A percentile compares a stretch with the other conserved stretches of the same genome.
Evolutionary conservation across 495 filamentous ascomycete genomes (phyloP).

Genomic region (Penicillium roqueforti): DNA sequence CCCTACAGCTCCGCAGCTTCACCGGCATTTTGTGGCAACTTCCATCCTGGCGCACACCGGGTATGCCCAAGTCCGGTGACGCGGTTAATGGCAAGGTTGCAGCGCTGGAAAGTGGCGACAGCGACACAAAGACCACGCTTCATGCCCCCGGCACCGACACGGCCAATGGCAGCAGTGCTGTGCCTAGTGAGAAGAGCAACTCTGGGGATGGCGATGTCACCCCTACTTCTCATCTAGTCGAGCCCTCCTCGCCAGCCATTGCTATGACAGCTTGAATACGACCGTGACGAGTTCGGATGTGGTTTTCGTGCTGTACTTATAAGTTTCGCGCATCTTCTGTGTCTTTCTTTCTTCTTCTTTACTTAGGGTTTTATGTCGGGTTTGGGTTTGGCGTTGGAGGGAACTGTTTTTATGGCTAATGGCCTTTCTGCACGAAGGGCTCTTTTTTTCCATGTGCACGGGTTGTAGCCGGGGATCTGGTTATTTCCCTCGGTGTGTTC

Average conservation of each 20-base stretch:
- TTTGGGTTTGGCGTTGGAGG: not conserved
- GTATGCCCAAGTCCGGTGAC: constrained; percentile 36
- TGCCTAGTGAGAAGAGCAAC: constrained; percentile 67
- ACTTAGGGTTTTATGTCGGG: not conserved
- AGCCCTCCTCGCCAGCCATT: constrained; percentile 45
- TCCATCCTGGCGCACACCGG: constrained; percentile 76
- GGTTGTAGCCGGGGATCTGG: not conserved
- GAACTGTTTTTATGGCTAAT: not conserved
- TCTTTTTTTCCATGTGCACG: not conserved
- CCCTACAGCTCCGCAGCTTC: constrained; percentile 83
- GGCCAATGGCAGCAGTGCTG: constrained; percentile 34
- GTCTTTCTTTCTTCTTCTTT: not conserved
- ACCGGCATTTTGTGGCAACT: constrained; percentile 85
- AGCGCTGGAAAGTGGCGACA: constrained; percentile 52
- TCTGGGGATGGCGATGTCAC: constrained; percentile 51
- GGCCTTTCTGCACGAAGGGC: not conserved
- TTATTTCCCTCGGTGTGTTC: not conserved
- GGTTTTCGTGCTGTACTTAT: not conserved
- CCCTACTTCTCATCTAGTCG: constrained; percentile 37
- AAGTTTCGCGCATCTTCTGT: not conserved
- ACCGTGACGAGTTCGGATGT: not conserved
- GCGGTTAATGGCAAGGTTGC: constrained; percentile 42
- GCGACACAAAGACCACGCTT: constrained; percentile 73
- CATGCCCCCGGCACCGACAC: constrained; percentile 59
- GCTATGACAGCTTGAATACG: constrained; percentile 13